Base-by-base conservation (phyloP, 1,284 basidiomycete genomes). In the Coniferiporia sulphurascens region DNA sequence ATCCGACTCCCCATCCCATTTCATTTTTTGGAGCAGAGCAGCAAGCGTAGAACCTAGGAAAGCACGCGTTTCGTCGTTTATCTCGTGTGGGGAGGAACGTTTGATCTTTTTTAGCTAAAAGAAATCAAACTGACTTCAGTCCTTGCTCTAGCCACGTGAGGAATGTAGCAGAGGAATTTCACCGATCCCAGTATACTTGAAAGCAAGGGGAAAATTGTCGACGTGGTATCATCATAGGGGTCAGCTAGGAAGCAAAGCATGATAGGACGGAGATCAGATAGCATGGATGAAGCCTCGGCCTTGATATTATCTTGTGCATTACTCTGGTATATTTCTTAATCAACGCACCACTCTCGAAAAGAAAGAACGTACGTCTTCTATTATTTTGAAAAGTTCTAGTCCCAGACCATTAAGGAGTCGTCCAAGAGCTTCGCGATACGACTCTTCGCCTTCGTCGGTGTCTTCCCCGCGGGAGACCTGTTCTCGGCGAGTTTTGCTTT, bases 201-300 rank as follows among this genome's bases (percentile, higher is more conserved):
- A 6, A 96, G 76, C 60, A 96, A 78, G 8, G 90, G 86, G 67
- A 95, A 91, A 34, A 97, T 80, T 4, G 93, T 91, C 4, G 86
- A 85, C 63, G 88, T 89, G 4, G 91, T 92, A 66, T 95, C 92
- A 63, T 94, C 91, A 66, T 91, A 90, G 27, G 89, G 81, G 70
- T 99, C 96, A 15, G 87, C 87, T 71, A 99, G 80, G 76, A 98
- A 97, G 22, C 86, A 87, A 15, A 99, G 79, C 73, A 95, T 83
- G 19, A 95, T 80, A 0, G 94, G 91, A 27, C 97, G 79, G 46
- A 89, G 76, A 64, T 89, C 83, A 49, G 81, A 78, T 54, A 95
- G 78, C 67, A 91, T 75, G 17, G 73, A 74, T 12, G 82, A 81
- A 1, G 93, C 92, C 68, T 93, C 87, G 21, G 78, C 82, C 36